phyloP scores from a whole-genome alignment of 495 filamentous ascomycete species.

The Penicillium crystallinum region DNA sequence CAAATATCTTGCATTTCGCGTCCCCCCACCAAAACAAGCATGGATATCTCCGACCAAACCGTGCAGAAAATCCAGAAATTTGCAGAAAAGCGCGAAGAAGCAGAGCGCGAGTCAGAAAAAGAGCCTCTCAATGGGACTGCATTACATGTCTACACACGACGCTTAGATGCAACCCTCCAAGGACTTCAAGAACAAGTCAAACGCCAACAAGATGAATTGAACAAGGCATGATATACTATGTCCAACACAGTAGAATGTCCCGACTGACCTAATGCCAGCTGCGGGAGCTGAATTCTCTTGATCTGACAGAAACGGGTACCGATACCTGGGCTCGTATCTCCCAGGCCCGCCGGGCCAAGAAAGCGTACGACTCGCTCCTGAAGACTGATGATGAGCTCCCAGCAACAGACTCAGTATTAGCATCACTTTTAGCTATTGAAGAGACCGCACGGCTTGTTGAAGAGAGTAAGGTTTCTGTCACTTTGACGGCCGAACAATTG shows the following conservation, averaged over 20 bases:
- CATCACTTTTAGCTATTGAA: conserved; percentile 64
- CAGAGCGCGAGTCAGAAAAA: conserved; percentile 30
- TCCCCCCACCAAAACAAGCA: conserved; percentile 7
- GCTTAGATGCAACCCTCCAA: conserved; percentile 59
- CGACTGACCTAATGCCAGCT: conserved; percentile 33
- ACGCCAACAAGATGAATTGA: conserved; percentile 59
- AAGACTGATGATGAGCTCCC: conserved; percentile 60
- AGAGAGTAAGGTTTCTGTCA: conserved; percentile 56
- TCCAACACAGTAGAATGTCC: neutral
- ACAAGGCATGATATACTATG: conserved; percentile 33
- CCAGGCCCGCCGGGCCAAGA: conserved; percentile 54
- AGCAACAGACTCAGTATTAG: conserved; percentile 58
- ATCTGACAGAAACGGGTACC: conserved; percentile 33
- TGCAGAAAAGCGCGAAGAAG: conserved; percentile 31
- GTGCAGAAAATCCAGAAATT: conserved; percentile 38
- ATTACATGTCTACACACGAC: conserved; percentile 38
- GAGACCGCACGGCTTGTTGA: conserved; percentile 57
- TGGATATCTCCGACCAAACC: conserved; percentile 31
- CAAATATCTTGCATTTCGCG: neutral
- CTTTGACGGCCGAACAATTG: conserved; percentile 50
- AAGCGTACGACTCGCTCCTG: conserved; percentile 58
- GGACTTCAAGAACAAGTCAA: conserved; percentile 60
- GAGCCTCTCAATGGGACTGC: conserved; percentile 30
- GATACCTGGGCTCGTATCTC: conserved; percentile 45
- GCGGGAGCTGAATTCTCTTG: conserved; percentile 36